Evolutionary conservation across 1,284 basidiomycete species (phyloP).

Genomic region (Moesziomyces sp.): DNA sequence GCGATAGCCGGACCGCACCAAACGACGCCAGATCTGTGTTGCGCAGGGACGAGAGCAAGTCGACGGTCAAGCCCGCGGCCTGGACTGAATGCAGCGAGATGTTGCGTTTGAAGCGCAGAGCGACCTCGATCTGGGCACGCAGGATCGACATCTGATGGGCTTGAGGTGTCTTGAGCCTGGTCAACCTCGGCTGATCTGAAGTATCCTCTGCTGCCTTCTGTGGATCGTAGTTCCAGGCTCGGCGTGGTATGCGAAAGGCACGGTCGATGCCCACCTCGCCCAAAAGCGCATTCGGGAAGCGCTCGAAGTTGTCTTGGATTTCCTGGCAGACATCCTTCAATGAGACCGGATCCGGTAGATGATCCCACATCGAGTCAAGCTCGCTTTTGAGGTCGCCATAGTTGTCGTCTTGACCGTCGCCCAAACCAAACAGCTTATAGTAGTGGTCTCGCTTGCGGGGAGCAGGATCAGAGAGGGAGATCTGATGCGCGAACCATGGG

Average conservation of each 20-base stretch:
- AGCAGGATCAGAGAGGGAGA: constrained; percentile 45
- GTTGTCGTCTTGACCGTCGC: not conserved
- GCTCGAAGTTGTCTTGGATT: constrained; percentile 38
- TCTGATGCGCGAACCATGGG: constrained; percentile 60
- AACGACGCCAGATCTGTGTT: constrained; percentile 28
- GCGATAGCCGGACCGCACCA: constrained; percentile 43
- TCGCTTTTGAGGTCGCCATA: constrained; percentile 17
- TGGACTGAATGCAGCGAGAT: constrained; percentile 64
- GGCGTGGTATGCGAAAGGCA: constrained; percentile 57
- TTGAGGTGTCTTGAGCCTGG: constrained; percentile 57
- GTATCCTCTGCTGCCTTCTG: constrained; percentile 1
- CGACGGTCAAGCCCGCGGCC: constrained; percentile 52
- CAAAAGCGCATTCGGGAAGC: constrained; percentile 52
- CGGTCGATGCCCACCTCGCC: constrained; percentile 65
- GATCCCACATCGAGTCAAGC: constrained; percentile 36
- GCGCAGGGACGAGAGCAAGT: constrained; percentile 42
- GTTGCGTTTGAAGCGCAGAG: constrained; percentile 46
- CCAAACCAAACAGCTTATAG: constrained; percentile 30
- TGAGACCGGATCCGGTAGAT: constrained; percentile 53
- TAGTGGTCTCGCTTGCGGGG: constrained; percentile 49
- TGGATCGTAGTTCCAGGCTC: constrained; percentile 40
- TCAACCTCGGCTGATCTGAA: constrained; percentile 23
- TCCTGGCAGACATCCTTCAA: constrained; percentile 30
- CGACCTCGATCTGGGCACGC: constrained; percentile 54
- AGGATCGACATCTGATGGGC: constrained; percentile 58